These are phyloP conservation scores for Phanerochaete sordida DNA, from an alignment of 768 basidiomycete species.

Conservation along the genomic window DNA sequence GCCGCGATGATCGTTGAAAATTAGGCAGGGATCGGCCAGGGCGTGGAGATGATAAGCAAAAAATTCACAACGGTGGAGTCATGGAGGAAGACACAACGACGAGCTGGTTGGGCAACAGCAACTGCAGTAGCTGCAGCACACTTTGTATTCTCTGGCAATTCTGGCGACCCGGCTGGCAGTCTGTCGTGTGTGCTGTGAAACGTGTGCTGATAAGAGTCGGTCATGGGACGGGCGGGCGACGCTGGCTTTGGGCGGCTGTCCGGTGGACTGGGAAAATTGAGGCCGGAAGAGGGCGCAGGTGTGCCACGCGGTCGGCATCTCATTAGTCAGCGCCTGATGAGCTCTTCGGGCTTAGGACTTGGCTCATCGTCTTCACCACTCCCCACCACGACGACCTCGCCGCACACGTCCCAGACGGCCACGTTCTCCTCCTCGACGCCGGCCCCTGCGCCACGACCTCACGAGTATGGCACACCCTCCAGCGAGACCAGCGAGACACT, in stretches of 20 bases:
- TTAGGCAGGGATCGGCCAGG: no score
- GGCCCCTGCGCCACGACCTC: neutral
- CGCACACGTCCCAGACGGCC: neutral
- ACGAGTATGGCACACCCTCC: neutral
- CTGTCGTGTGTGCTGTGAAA: no score
- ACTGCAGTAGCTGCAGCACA: no score
- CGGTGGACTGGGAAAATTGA: neutral
- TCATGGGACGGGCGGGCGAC: neutral
- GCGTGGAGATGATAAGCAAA: no score
- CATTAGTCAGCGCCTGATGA: constrained; percentile 7
- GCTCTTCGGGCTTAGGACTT: neutral
- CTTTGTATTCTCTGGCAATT: no score
- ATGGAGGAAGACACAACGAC: no score
- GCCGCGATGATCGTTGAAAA: no score
- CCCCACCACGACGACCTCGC: neutral
- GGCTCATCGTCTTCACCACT: neutral
- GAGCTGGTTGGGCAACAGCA: no score
- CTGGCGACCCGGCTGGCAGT: no score
- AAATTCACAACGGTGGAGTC: no score
- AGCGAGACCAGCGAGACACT: neutral
- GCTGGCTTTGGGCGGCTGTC: neutral
- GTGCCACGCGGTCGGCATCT: neutral
- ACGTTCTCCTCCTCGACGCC: neutral
- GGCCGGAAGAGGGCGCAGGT: neutral
- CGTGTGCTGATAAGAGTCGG: neutral